These are phyloP conservation scores for Colletotrichum echinochloae DNA, from an alignment of 2,329 filamentous ascomycete species.

Conservation along the genomic window DNA sequence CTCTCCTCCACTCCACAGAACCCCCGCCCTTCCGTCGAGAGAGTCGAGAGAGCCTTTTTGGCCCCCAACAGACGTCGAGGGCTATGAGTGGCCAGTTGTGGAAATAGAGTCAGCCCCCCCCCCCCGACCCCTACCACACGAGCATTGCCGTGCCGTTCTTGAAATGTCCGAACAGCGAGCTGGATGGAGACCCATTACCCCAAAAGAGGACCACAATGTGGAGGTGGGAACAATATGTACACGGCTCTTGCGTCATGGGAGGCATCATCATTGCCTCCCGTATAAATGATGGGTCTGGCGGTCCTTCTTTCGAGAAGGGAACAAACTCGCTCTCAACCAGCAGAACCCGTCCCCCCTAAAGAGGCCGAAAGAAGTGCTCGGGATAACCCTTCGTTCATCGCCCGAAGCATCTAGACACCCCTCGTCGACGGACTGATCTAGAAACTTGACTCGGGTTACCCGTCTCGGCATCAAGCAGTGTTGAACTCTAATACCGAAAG, in stretches of 20 bases:
- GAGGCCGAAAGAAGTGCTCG: neutral
- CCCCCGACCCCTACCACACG: neutral
- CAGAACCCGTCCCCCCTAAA: neutral
- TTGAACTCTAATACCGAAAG: neutral
- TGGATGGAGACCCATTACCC: neutral
- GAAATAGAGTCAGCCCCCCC: neutral
- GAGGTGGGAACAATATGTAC: neutral
- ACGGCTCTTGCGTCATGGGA: constrained; percentile 16
- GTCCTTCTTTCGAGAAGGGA: neutral
- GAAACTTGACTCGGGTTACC: neutral
- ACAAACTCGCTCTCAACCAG: neutral
- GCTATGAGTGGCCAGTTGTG: constrained; percentile 2
- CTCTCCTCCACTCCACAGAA: neutral
- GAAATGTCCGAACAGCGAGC: constrained; percentile 1
- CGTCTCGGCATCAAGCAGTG: too few relatives aligned
- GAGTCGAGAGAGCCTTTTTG: neutral
- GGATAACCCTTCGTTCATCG: neutral
- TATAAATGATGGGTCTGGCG: neutral
- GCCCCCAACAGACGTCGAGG: neutral
- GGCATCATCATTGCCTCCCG: neutral
- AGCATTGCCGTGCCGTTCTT: constrained; percentile 9
- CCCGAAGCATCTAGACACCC: neutral
- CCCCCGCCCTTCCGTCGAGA: neutral
- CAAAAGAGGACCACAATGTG: neutral
- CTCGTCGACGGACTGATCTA: neutral